Conservation (phyloP, 1,284 basidiomycete species). For the Papiliotrema laurentii region DNA sequence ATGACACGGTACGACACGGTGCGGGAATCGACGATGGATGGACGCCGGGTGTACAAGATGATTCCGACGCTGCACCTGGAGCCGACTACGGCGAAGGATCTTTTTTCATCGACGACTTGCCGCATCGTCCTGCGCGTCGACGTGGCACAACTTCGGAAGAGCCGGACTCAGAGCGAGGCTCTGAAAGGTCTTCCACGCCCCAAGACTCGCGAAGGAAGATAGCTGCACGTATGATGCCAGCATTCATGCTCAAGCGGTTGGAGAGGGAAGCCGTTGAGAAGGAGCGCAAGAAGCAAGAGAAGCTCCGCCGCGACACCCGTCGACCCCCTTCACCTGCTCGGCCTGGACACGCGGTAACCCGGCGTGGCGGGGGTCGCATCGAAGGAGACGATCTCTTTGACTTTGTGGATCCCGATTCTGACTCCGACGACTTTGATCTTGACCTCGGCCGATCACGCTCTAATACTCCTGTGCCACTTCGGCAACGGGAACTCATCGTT, state of each 20-base stretch:
- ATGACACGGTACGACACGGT: no score
- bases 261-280: conserved; percentile 21
- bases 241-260: conserved; percentile 34
- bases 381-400: conserved; percentile 15
- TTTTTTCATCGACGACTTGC: conserved; percentile 11
- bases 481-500: conserved; percentile 3
- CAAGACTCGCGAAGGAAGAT: conserved; percentile 28
- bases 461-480: background rate
- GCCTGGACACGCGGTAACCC: conserved; percentile 34
- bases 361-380: conserved; percentile 16
- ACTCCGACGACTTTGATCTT: background rate
- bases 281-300: conserved; percentile 5
- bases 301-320: conserved; percentile 1
- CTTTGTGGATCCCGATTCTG: conserved; percentile 11
- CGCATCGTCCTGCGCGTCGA: background rate
- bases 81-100: conserved; percentile 4
- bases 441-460: background rate
- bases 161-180: background rate
- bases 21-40: no score
- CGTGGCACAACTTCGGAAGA: background rate
- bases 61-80: no score
- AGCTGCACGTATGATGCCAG: conserved; percentile 40
- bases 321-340: conserved; percentile 19
- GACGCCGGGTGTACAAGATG: no score
- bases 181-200: background rate